Conservation (phyloP, 257 asterid species). For the Cynanchum wilfordii region DNA sequence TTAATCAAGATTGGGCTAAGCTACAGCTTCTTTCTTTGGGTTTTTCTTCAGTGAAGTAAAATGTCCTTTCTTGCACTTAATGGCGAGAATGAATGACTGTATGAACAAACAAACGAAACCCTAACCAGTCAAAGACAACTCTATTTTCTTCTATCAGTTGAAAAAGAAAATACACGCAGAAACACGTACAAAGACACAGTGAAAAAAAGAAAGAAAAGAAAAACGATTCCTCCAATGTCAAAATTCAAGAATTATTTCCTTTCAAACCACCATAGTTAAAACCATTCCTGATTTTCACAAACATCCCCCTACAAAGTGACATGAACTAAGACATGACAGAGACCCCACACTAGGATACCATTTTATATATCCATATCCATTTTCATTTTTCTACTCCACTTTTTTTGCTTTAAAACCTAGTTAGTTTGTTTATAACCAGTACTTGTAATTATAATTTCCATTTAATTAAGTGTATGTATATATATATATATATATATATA, state of each 20-base stretch:
- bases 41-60: too few species aligned
- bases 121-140: neutral
- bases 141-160: neutral
- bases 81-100: too few species aligned
- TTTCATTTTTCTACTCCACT: too few species aligned
- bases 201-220: neutral
- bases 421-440: too few species aligned
- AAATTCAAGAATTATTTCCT: conserved; percentile 7
- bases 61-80: too few species aligned
- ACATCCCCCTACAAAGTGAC: conserved; percentile 40
- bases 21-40: too few species aligned
- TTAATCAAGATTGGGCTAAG: too few species aligned
- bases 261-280: neutral
- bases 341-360: conserved; percentile 24
- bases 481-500: neutral
- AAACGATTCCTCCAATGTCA: conserved; percentile 3
- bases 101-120: neutral
- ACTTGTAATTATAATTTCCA: too few species aligned
- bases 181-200: neutral
- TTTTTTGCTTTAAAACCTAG: too few species aligned
- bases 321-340: conserved; percentile 40
- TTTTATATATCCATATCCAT: neutral
- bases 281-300: conserved; percentile 30
- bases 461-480: neutral
- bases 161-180: neutral